These are phyloP conservation scores for Ottelia alismoides DNA, from an alignment of 106 monocot genomes.

Conservation along the genomic window DNA sequence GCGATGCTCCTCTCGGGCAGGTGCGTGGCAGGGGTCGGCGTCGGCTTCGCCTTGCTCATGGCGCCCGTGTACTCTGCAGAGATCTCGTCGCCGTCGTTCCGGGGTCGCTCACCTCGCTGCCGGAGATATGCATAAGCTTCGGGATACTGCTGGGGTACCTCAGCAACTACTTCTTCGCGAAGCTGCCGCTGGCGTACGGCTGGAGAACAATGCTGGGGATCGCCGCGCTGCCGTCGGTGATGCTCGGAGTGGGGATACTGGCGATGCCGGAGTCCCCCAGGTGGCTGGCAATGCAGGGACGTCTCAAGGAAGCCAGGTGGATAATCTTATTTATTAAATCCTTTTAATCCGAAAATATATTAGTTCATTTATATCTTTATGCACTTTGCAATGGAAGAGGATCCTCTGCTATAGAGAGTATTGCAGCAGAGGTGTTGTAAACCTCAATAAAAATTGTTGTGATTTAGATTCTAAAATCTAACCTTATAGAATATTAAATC, in stretches of 20 bases:
- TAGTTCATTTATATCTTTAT: too few species aligned
- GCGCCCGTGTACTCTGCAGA: slow-evolving; percentile 34
- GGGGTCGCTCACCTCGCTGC: slow-evolving; percentile 23
- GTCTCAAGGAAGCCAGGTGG: slow-evolving; percentile 9
- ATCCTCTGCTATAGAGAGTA: too few species aligned
- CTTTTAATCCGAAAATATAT: too few species aligned
- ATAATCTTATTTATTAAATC: too few species aligned
- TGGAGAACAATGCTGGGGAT: slow-evolving; percentile 24
- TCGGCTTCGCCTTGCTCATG: slow-evolving; percentile 65
- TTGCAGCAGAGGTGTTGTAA: too few species aligned
- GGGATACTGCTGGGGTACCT: slow-evolving; percentile 22
- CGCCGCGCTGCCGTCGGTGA: slow-evolving; percentile 10
- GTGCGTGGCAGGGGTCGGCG: slow-evolving; percentile 66
- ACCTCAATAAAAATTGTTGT: too few species aligned
- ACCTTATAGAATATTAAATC: too few species aligned
- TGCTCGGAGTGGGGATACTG: slow-evolving; percentile 16
- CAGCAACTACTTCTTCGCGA: slow-evolving; percentile 21
- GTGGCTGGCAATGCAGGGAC: slow-evolving; percentile 24
- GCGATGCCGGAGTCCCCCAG: slow-evolving; percentile 24
- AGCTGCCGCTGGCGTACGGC: slow-evolving; percentile 5
- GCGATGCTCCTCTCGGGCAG: slow-evolving; percentile 62
- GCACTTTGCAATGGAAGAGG: too few species aligned
- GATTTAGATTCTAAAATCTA: too few species aligned
- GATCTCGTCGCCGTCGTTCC: slow-evolving; percentile 14
- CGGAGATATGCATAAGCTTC: slow-evolving; percentile 22